Evolutionary conservation across 208 protist genomes (phyloP).

Genomic region (Acanthamoeba triangularis): DNA sequence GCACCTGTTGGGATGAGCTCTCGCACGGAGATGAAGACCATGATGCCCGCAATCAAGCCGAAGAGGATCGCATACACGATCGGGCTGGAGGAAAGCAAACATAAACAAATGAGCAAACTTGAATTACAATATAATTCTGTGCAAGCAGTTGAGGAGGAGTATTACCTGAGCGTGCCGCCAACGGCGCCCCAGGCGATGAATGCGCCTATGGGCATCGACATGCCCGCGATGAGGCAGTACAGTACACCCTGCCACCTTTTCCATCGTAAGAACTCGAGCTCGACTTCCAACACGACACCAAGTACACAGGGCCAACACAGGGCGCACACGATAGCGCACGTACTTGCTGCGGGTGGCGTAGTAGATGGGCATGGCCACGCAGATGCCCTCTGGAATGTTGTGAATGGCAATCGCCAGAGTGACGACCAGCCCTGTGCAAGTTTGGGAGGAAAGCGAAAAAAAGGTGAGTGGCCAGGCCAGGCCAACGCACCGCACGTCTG

Average conservation of each 20-base stretch:
- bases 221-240: conserved; percentile 78
- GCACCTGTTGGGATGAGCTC: conserved; percentile 64
- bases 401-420: conserved; percentile 83
- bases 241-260: conserved; percentile 68
- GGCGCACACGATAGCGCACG: too few relatives aligned
- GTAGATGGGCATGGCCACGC: conserved; percentile 83
- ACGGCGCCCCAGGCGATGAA: conserved; percentile 76
- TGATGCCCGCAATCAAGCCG: conserved; percentile 85
- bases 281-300: too few relatives aligned
- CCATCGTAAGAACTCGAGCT: too few relatives aligned
- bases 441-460: neutral
- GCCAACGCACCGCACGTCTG: neutral
- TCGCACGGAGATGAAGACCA: conserved; percentile 77
- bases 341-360: conserved; percentile 78
- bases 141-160: neutral
- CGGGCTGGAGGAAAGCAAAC: neutral
- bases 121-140: neutral
- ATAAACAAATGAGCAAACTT: neutral
- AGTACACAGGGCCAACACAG: too few relatives aligned
- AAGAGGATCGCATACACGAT: conserved; percentile 83
- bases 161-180: neutral
- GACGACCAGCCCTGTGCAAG: conserved; percentile 70
- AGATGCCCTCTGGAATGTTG: conserved; percentile 87
- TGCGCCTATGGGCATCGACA: conserved; percentile 80
- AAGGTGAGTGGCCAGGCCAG: neutral